Percentiles rank a stretch among this genome's conserved stretches.
Evolutionary conservation across 2,329 filamentous ascomycete genomes (phyloP).

Genomic region (Talaromyces amestolkiae): DNA sequence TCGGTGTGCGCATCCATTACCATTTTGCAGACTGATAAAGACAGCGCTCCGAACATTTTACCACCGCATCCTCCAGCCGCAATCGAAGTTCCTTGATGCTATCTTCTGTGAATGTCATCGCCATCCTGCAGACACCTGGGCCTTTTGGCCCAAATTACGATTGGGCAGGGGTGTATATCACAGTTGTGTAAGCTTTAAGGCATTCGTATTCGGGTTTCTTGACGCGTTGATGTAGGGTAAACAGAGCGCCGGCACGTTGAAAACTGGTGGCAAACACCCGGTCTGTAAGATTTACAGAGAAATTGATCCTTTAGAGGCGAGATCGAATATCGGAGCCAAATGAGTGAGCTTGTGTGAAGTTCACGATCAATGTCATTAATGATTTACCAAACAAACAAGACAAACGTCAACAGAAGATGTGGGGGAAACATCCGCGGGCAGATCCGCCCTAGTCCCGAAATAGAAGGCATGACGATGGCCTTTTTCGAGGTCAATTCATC

Average conservation of each 20-base stretch:
- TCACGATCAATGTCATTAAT: background rate
- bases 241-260: background rate
- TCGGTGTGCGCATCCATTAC: slow-evolving; percentile 46
- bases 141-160: background rate
- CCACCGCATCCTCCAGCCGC: slow-evolving; percentile 77
- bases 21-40: slow-evolving; percentile 97
- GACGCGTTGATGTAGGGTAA: background rate
- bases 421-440: background rate
- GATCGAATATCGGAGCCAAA: background rate
- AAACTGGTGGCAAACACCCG: background rate
- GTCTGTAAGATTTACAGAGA: too few species aligned
- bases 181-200: background rate
- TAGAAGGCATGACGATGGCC: background rate
- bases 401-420: slow-evolving; percentile 6
- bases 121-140: slow-evolving; percentile 28
- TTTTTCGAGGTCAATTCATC: too few species aligned
- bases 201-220: background rate
- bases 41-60: slow-evolving; percentile 90
- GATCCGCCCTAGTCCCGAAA: background rate
- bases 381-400: background rate
- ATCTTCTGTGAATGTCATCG: slow-evolving; percentile 36
- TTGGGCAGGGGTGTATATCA: background rate
- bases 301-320: too few species aligned
- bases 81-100: slow-evolving; percentile 61
- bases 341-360: background rate